Percentiles rank a stretch among this genome's conserved stretches.
phyloP scores from a whole-genome alignment of 257 asterid species.

The Lithospermum erythrorhizon region DNA sequence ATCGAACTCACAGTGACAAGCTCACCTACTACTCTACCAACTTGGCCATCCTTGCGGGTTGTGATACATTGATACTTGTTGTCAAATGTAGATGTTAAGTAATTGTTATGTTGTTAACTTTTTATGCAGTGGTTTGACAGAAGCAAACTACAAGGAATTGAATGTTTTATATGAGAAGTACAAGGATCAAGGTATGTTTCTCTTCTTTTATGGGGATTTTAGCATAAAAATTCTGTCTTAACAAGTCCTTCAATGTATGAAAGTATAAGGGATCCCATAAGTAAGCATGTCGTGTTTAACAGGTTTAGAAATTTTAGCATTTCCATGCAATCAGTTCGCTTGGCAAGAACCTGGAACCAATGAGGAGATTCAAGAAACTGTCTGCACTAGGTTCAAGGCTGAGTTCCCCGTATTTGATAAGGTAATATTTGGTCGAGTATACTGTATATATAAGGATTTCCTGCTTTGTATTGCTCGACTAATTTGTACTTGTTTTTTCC shows the following conservation, averaged over 20 bases:
- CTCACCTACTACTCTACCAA: too few species aligned
- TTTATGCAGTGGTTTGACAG: slow-evolving; percentile 51
- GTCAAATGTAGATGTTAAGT: background rate
- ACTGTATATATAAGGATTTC: too few species aligned
- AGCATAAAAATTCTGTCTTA: background rate
- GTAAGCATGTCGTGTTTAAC: slow-evolving; percentile 2
- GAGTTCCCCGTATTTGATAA: slow-evolving; percentile 80
- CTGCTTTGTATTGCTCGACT: background rate
- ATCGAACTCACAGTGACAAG: too few species aligned
- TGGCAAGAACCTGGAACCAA: slow-evolving; percentile 87
- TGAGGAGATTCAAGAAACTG: slow-evolving; percentile 63
- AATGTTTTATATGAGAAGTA: slow-evolving; percentile 62
- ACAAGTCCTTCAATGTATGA: background rate
- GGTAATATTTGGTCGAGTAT: slow-evolving; percentile 24
- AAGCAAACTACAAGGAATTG: slow-evolving; percentile 72
- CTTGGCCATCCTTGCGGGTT: too few species aligned
- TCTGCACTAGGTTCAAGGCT: slow-evolving; percentile 65
- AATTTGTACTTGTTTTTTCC: too few species aligned
- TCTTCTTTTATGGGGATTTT: slow-evolving; percentile 7
- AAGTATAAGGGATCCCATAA: background rate
- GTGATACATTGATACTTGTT: too few species aligned
- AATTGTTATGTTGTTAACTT: background rate
- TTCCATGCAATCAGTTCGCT: slow-evolving; percentile 90
- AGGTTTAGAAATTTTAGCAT: slow-evolving; percentile 83
- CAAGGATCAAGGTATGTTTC: slow-evolving; percentile 58